These are phyloP conservation scores for Dichomitus squalens DNA, from an alignment of 1,284 basidiomycete genomes.

Conservation along the genomic window DNA sequence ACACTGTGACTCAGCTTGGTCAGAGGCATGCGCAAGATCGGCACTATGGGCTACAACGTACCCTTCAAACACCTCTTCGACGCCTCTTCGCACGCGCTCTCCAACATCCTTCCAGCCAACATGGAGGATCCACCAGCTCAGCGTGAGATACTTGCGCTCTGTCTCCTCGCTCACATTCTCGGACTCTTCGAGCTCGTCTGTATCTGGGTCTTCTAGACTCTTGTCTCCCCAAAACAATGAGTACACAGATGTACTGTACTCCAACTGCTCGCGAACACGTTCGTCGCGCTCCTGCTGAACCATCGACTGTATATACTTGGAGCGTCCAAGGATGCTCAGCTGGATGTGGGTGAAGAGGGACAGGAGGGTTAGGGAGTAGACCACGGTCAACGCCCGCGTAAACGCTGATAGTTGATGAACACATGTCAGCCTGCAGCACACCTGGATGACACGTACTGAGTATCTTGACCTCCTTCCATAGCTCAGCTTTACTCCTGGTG, in stretches of 20 bases:
- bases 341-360: slow-evolving; percentile 83
- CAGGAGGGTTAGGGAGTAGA: slow-evolving; percentile 83
- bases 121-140: slow-evolving; percentile 91
- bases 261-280: slow-evolving; percentile 48
- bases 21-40: not conserved
- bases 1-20: slow-evolving; percentile 48
- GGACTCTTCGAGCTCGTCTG: slow-evolving; percentile 35
- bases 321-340: slow-evolving; percentile 81
- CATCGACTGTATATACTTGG: slow-evolving; percentile 78
- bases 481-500: slow-evolving; percentile 60
- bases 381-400: slow-evolving; percentile 81
- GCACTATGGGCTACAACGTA: slow-evolving; percentile 39
- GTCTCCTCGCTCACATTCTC: slow-evolving; percentile 53
- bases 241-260: slow-evolving; percentile 42
- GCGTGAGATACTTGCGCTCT: slow-evolving; percentile 80
- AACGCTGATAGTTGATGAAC: slow-evolving; percentile 56
- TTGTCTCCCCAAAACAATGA: slow-evolving; percentile 34
- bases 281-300: slow-evolving; percentile 66
- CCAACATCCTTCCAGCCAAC: slow-evolving; percentile 87
- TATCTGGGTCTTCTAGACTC: slow-evolving; percentile 31
- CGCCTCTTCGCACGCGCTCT: slow-evolving; percentile 69
- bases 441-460: slow-evolving; percentile 50
- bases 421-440: not conserved
- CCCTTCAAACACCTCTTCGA: slow-evolving; percentile 82
- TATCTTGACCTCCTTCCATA: slow-evolving; percentile 86